Evolutionary conservation across 345 rosid genomes (phyloP).

Genomic region (Trapa bicornis): DNA sequence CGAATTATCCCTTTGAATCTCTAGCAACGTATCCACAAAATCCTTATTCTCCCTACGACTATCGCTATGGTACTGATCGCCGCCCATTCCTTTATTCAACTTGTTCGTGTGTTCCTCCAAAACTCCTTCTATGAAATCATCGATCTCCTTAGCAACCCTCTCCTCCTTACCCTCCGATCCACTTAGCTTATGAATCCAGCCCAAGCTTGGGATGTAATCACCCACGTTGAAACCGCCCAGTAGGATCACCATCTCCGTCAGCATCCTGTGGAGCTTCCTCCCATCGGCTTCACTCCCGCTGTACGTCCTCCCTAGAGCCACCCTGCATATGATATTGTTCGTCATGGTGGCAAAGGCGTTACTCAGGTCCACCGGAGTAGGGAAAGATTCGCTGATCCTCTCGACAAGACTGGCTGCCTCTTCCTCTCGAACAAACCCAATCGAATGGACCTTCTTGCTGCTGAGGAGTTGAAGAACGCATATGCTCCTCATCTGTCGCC

Average conservation of each 20-base stretch:
- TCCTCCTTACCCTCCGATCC: conserved; percentile 17
- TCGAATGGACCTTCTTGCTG: conserved; percentile 34
- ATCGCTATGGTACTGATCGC: too few relatives aligned
- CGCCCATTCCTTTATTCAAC: background rate
- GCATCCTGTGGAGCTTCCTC: conserved; percentile 17
- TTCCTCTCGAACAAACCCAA: conserved; percentile 26
- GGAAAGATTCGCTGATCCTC: background rate
- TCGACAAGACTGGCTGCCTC: conserved; percentile 15
- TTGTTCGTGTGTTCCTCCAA: conserved; percentile 11
- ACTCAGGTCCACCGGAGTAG: conserved; percentile 24
- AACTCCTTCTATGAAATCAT: conserved; percentile 14
- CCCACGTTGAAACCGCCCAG: conserved; percentile 30
- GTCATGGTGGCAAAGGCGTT: conserved; percentile 15
- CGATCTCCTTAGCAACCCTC: conserved; percentile 16
- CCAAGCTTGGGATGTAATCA: conserved; percentile 44
- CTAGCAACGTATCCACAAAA: conserved; percentile 20
- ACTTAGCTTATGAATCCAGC: conserved; percentile 28
- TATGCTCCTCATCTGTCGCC: conserved; percentile 53
- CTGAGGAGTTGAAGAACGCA: conserved; percentile 37
- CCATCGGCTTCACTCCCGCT: conserved; percentile 16
- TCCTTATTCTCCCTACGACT: conserved; percentile 8
- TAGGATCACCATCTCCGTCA: conserved; percentile 16
- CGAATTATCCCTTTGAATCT: conserved; percentile 12
- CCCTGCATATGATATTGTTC: conserved; percentile 32
- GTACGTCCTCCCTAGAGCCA: conserved; percentile 40